phyloP scores from a whole-genome alignment of 2,329 filamentous ascomycete species.

The Bipolaris zeicola region DNA sequence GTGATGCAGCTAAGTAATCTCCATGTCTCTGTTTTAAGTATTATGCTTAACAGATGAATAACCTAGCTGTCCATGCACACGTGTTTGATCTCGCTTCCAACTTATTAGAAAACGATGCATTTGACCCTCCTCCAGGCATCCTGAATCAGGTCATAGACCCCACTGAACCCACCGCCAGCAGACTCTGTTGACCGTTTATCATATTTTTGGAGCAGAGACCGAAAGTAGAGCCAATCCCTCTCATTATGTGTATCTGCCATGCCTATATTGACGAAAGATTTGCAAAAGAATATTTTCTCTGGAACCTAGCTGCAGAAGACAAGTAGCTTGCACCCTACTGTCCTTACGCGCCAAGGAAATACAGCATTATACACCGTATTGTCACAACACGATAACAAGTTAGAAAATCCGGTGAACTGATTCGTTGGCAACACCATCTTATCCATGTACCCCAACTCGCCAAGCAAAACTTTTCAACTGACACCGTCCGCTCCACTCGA shows the following conservation, averaged over 20 bases:
- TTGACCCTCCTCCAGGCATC: slow-evolving; percentile 11
- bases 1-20: slow-evolving; percentile 16
- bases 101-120: slow-evolving; percentile 4
- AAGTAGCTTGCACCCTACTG: slow-evolving; percentile 46
- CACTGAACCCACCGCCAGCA: slow-evolving; percentile 14
- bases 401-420: slow-evolving; percentile 26
- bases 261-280: slow-evolving; percentile 47
- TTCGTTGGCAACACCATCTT: slow-evolving; percentile 42
- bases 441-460: slow-evolving; percentile 34
- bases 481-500: background rate
- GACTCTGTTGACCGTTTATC: slow-evolving; percentile 17
- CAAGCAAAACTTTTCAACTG: background rate
- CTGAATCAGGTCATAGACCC: slow-evolving; percentile 33
- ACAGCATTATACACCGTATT: slow-evolving; percentile 47
- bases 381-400: too few relatives aligned
- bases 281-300: slow-evolving; percentile 48
- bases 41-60: background rate
- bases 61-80: background rate
- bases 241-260: slow-evolving; percentile 49
- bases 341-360: slow-evolving; percentile 48
- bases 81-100: background rate
- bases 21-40: background rate
- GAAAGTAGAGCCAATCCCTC: slow-evolving; percentile 49
- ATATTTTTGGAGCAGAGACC: slow-evolving; percentile 28
- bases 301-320: slow-evolving; percentile 48